These are phyloP conservation scores for Salix udensis DNA, from an alignment of 345 rosid species.

Conservation along the genomic window DNA sequence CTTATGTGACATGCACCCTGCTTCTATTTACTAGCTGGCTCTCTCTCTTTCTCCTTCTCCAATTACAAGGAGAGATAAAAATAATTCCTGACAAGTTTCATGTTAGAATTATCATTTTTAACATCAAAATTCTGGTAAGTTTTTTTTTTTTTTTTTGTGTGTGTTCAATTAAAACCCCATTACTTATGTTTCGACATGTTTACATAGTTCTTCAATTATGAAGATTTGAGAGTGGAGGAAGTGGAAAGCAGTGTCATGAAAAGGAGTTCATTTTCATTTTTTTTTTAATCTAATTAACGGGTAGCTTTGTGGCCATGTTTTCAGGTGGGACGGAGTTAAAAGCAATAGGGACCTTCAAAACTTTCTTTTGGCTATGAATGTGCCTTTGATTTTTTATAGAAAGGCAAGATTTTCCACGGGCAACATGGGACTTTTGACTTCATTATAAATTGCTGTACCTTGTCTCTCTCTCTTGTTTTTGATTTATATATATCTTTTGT, in stretches of 20 bases:
- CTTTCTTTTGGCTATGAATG: neutral
- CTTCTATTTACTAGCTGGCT: too few species aligned
- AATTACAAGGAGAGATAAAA: neutral
- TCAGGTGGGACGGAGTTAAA: constrained; percentile 22
- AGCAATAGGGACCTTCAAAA: constrained; percentile 16
- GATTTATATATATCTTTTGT: neutral
- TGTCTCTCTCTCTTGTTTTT: neutral
- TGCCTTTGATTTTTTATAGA: neutral
- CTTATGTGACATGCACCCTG: too few species aligned
- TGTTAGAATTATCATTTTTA: neutral
- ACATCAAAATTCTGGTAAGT: neutral
- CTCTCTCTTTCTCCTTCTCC: too few species aligned
- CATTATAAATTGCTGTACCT: neutral
- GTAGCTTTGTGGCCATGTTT: constrained; percentile 6
- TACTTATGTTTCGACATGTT: neutral
- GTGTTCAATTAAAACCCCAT: neutral
- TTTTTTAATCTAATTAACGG: constrained; percentile 6
- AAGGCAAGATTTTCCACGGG: constrained; percentile 12
- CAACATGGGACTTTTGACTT: constrained; percentile 15
- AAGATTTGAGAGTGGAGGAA: too few species aligned
- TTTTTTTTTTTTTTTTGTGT: neutral
- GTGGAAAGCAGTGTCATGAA: too few species aligned
- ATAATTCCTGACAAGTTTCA: neutral
- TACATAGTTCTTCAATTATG: neutral
- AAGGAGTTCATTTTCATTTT: neutral